Conservation (phyloP, 2,329 filamentous ascomycete species). For the Diaporthe helianthi region DNA sequence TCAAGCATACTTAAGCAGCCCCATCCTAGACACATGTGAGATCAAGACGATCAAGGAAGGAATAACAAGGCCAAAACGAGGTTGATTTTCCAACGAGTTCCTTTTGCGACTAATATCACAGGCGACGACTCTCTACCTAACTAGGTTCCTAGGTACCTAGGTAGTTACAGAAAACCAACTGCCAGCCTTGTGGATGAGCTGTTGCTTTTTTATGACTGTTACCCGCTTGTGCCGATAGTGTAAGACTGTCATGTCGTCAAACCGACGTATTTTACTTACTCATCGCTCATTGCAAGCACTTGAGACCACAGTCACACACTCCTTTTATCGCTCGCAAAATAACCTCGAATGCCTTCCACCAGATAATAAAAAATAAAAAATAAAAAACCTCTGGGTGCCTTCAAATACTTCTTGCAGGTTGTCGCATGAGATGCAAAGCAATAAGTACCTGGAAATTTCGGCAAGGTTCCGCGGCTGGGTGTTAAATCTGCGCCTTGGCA, state of each 20-base stretch:
- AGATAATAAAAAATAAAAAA: no score
- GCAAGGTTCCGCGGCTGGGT: not conserved
- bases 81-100: not conserved
- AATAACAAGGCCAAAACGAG: no score
- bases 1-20: not conserved
- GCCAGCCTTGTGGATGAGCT: not conserved
- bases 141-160: no score
- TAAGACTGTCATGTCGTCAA: no score
- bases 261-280: not conserved
- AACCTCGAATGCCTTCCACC: not conserved
- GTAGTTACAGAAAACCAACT: not conserved
- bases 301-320: not conserved
- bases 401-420: no score
- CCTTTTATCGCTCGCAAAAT: not conserved
- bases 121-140: not conserved
- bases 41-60: not conserved
- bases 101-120: not conserved
- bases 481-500: not conserved
- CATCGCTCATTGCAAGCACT: not conserved
- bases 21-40: not conserved
- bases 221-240: not conserved
- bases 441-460: not conserved
- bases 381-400: not conserved
- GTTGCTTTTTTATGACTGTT: no score
- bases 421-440: not conserved